phyloP scores from a whole-genome alignment of 345 rosid species.

The Abelmoschus esculentus region DNA sequence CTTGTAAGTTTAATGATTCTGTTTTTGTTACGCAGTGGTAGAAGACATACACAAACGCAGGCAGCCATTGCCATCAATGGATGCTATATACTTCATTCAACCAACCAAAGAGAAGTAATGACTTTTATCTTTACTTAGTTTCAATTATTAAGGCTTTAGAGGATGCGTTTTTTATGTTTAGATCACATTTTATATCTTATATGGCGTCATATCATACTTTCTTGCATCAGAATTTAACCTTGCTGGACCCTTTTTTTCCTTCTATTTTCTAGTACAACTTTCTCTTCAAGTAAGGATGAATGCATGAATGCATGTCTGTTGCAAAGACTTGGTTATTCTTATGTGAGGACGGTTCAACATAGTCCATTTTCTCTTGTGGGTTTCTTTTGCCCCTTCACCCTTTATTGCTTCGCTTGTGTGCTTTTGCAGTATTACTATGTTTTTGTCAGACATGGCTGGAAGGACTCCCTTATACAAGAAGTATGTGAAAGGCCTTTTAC shows the following conservation, averaged over 20 bases:
- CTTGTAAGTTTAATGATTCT: conserved; percentile 6
- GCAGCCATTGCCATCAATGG: conserved; percentile 95
- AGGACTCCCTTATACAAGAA: conserved; percentile 81
- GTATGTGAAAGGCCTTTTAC: conserved; percentile 43
- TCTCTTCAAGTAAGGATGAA: neutral
- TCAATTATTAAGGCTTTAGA: conserved; percentile 6
- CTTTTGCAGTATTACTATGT: conserved; percentile 70
- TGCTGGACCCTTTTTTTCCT: neutral
- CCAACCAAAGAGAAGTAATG: conserved; percentile 93
- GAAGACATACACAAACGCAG: conserved; percentile 89
- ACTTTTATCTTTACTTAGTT: conserved; percentile 11
- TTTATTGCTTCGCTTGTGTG: neutral
- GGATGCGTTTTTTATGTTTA: neutral
- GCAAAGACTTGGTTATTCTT: neutral
- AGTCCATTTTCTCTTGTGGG: neutral
- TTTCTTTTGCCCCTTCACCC: neutral
- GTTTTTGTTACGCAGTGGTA: conserved; percentile 57
- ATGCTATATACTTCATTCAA: conserved; percentile 96
- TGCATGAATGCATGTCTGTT: neutral
- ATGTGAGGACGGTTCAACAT: neutral
- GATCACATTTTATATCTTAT: neutral
- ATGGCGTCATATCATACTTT: neutral
- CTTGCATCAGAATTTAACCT: neutral
- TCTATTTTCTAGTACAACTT: neutral
- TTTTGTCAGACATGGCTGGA: conserved; percentile 98